A percentile compares a stretch with the other conserved stretches of the same genome.
Conservation (phyloP, 2,329 filamentous ascomycete genomes). For the Trichoderma sp. region DNA sequence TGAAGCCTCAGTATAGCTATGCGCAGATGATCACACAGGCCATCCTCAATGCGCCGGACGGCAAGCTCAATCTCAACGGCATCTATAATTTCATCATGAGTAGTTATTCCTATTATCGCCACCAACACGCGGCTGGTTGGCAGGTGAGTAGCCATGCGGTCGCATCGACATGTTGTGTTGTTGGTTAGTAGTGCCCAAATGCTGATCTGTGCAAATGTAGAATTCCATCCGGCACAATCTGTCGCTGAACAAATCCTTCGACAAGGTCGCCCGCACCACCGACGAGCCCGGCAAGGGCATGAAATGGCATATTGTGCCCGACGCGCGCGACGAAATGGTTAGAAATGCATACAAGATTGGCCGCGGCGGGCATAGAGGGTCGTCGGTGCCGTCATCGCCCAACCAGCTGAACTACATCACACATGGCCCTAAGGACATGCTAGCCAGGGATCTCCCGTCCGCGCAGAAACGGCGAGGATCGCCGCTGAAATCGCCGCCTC, state of each 20-base stretch:
- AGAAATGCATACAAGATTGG: slow-evolving; percentile 67
- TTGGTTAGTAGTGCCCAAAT: background rate
- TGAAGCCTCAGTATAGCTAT: slow-evolving; percentile 96
- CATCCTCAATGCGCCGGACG: slow-evolving; percentile 81
- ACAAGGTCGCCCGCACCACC: slow-evolving; percentile 87
- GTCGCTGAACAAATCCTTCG: slow-evolving; percentile 90
- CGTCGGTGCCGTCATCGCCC: slow-evolving; percentile 70
- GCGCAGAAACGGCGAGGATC: slow-evolving; percentile 60
- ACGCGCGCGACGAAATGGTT: slow-evolving; percentile 83
- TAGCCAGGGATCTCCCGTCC: slow-evolving; percentile 52
- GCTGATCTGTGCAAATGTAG: slow-evolving; percentile 41
- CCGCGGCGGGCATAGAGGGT: slow-evolving; percentile 65
- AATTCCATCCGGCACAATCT: slow-evolving; percentile 98
- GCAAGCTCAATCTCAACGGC: slow-evolving; percentile 85
- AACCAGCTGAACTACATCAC: slow-evolving; percentile 62
- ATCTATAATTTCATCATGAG: slow-evolving; percentile 94
- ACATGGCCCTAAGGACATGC: slow-evolving; percentile 59
- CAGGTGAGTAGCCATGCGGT: slow-evolving; percentile 61
- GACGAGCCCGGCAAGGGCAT: slow-evolving; percentile 98
- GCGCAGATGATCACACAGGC: slow-evolving; percentile 96
- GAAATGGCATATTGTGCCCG: slow-evolving; percentile 94
- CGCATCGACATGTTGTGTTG: background rate
- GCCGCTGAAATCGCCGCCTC: slow-evolving; percentile 57
- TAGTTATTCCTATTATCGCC: slow-evolving; percentile 90
- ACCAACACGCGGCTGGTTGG: slow-evolving; percentile 79